These are phyloP conservation scores for Rhinocladiella similis DNA, from an alignment of 2,329 filamentous ascomycete genomes.

Conservation along the genomic window DNA sequence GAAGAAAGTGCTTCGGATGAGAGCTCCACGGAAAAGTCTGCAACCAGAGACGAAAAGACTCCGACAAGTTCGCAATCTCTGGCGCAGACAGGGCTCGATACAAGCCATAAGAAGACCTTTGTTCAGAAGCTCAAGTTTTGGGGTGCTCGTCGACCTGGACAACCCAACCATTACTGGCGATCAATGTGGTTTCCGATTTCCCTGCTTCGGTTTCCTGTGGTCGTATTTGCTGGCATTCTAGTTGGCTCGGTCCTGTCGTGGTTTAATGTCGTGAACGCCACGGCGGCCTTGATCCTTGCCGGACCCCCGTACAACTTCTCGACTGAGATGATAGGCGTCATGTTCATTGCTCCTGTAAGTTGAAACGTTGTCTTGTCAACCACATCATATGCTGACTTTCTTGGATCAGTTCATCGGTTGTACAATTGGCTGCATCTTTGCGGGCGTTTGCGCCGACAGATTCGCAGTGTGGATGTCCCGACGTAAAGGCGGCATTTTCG, in stretches of 20 bases:
- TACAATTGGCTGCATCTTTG: conserved; percentile 38
- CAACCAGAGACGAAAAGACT: conserved; percentile 3
- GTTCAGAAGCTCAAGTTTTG: conserved; percentile 20
- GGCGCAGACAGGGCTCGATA: neutral
- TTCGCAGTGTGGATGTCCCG: conserved; percentile 40
- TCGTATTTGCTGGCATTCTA: conserved; percentile 38
- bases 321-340: conserved; percentile 5
- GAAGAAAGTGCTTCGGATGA: conserved; percentile 5
- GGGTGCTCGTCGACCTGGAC: conserved; percentile 20
- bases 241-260: conserved; percentile 40
- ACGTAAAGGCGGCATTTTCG: conserved; percentile 42
- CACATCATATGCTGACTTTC: neutral
- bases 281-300: conserved; percentile 39
- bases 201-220: conserved; percentile 31
- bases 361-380: conserved; percentile 34
- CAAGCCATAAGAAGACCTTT: conserved; percentile 12
- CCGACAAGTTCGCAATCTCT: neutral
- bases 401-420: conserved; percentile 31
- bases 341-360: conserved; percentile 36
- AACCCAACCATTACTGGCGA: conserved; percentile 24
- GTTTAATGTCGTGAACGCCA: conserved; percentile 44
- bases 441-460: conserved; percentile 42
- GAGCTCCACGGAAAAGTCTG: neutral
- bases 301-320: conserved; percentile 39
- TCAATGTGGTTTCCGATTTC: conserved; percentile 20